Base-by-base conservation (phyloP, 1,284 basidiomycete species). In the Trichosporon sp. region DNA sequence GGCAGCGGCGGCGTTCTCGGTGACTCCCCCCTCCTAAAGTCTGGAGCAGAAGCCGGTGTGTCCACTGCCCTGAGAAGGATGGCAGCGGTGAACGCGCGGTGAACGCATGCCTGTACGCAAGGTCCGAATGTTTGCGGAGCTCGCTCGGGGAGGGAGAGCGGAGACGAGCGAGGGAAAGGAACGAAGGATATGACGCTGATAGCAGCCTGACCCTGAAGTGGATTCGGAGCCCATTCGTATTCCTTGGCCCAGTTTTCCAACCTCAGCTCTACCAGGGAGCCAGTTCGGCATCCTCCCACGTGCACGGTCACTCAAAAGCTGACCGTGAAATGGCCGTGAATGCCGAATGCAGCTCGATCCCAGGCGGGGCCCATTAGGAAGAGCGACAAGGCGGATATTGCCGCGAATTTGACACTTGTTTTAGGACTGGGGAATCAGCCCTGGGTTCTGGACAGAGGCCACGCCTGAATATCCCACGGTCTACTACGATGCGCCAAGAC, bases 161-260 rank as follows among this genome's bases (percentile, higher is more conserved):
- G 14, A 46, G 43, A 40, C 43, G 43, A 46, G 43, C 14, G 16
- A 46, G 16, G 43, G n/a, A n/a, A 4, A 4, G 43, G n/a, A 7
- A 1, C 3, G 11, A n/a, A 7, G 43, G 43, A 46, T 54, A 54
- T 54, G 51, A 54, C 51, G 51, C 51, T 54, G 51, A 54, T 54
- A 54, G 51, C 10, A 6, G 8, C 19, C 14, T 3, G 51, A 21
- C 51, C 51, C 51, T 54, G 51, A 54, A 19, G 19, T 21, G 21
- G 51, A 54, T 54, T 54, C 51, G 51, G 51, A 54, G 51, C 51
- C 4, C 19, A 54, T 54, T 54, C 51, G 51, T 54, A 54, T 54
- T 54, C 51, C n/a, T 19, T 26, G 19, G 10, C 6, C 2, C 19
- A 26, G 2, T 54, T 54, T 54, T 54, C 51, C 51, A 54, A 54